A percentile compares a stretch with the other conserved stretches of the same genome.
Evolutionary conservation across 345 rosid genomes (phyloP).

Genomic region (Eutrema heterophyllum): DNA sequence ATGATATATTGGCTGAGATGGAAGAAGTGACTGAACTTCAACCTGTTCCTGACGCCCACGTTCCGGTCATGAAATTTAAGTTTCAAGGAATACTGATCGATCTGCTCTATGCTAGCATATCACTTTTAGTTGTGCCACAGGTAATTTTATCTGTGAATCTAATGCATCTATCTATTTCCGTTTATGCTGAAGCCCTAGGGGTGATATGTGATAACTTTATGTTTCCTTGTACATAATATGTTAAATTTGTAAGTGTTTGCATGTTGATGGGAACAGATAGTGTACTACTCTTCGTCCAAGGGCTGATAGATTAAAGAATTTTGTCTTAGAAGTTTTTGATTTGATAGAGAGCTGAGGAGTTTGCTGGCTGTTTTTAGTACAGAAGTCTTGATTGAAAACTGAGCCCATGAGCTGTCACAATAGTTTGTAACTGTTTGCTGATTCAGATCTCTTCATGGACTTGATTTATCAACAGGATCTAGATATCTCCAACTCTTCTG

Average conservation of each 20-base stretch:
- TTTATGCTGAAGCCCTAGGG: not conserved
- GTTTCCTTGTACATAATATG: not conserved
- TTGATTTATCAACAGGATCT: conserved; percentile 52
- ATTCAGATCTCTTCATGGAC: conserved; percentile 6
- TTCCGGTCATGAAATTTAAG: conserved; percentile 95
- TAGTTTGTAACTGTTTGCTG: not conserved
- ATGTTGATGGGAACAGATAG: not conserved
- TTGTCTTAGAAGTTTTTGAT: not conserved
- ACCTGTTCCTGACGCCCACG: conserved; percentile 95
- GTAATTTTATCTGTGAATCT: conserved; percentile 39
- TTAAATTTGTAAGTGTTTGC: not conserved
- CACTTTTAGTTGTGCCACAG: conserved; percentile 75
- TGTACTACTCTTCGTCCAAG: not conserved
- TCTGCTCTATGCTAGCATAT: conserved; percentile 90
- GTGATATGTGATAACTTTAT: not conserved
- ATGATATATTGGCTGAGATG: conserved; percentile 60
- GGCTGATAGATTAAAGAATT: not conserved
- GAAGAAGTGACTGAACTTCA: conserved; percentile 88
- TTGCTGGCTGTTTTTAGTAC: not conserved
- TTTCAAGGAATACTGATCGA: conserved; percentile 87
- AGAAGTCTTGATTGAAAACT: not conserved
- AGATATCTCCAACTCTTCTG: conserved; percentile 71
- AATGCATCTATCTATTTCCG: not conserved
- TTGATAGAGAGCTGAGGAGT: not conserved
- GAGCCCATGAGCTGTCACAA: not conserved